These are phyloP conservation scores for Xylaria bambusicola DNA, from an alignment of 495 filamentous ascomycete genomes.

Conservation along the genomic window DNA sequence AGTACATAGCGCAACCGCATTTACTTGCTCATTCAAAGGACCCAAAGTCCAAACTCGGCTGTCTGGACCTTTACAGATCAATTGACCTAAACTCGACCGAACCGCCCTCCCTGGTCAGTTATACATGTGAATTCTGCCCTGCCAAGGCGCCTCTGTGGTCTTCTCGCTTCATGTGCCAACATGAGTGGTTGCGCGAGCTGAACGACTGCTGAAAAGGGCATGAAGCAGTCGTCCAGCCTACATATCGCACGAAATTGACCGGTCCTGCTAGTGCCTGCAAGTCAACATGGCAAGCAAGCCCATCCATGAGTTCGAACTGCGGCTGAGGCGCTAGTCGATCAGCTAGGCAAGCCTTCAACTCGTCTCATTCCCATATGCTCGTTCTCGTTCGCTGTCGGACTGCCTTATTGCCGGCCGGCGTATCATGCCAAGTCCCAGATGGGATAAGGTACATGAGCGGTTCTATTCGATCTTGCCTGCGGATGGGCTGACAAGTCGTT, in stretches of 20 bases:
- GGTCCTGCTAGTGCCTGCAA: neutral
- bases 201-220: neutral
- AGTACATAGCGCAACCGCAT: too few species aligned
- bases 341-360: constrained; percentile 8
- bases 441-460: neutral
- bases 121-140: constrained; percentile 14
- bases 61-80: too few species aligned
- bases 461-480: too few species aligned
- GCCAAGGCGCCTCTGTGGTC: constrained; percentile 6
- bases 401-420: neutral
- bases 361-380: neutral
- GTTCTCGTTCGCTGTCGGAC: neutral
- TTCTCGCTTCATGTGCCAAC: constrained; percentile 11
- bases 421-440: neutral
- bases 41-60: too few species aligned
- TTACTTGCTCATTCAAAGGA: too few species aligned
- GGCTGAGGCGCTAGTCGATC: constrained; percentile 17
- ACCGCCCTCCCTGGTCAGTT: too few species aligned
- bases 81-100: too few species aligned
- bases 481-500: too few species aligned
- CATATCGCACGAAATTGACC: neutral
- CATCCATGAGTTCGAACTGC: constrained; percentile 4
- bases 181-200: constrained; percentile 10
- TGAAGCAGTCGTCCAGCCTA: neutral
- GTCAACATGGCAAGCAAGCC: neutral